phyloP scores from a whole-genome alignment of 2,329 filamentous ascomycete genomes.

The Aspergillus clavatus region DNA sequence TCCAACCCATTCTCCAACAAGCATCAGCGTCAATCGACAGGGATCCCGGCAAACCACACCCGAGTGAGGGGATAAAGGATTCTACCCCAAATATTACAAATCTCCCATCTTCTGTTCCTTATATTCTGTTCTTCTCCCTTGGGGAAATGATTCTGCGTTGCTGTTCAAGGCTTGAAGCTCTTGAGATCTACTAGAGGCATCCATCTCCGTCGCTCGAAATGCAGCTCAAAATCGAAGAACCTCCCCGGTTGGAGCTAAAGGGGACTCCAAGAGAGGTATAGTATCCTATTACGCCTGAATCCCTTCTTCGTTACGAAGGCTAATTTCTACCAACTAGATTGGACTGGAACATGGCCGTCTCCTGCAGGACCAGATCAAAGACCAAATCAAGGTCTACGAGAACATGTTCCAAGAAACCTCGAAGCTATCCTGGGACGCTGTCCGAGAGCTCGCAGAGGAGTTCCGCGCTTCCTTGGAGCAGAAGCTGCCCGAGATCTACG shows the following conservation, averaged over 20 bases:
- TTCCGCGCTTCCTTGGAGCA: slow-evolving; percentile 45
- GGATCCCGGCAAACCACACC: neutral
- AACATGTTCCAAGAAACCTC: slow-evolving; percentile 45
- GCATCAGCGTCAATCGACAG: neutral
- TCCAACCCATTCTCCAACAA: neutral
- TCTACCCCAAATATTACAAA: neutral
- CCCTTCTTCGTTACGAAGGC: neutral
- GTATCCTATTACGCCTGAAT: neutral
- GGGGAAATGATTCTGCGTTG: too few species aligned
- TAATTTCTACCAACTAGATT: slow-evolving; percentile 36
- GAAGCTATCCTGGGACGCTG: slow-evolving; percentile 44
- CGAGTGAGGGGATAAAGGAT: neutral
- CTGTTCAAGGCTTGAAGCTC: neutral
- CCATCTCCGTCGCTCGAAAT: slow-evolving; percentile 41
- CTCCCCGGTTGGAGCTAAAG: slow-evolving; percentile 20
- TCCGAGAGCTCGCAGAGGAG: slow-evolving; percentile 42
- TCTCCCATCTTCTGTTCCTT: neutral
- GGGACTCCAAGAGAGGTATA: slow-evolving; percentile 26
- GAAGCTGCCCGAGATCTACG: slow-evolving; percentile 34
- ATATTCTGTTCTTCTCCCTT: neutral
- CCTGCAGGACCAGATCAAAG: slow-evolving; percentile 37
- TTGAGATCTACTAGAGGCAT: neutral
- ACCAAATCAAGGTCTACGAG: slow-evolving; percentile 46
- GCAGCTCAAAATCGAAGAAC: slow-evolving; percentile 20
- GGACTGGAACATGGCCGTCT: slow-evolving; percentile 44